phyloP scores from a whole-genome alignment of 345 rosid genomes.

The Citrus sinensis region DVS_A1.0 CM039168.1:25126001-25126500 shows the following conservation, averaged over 20 bases:
- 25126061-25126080: conserved; percentile 69
- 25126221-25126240: neutral
- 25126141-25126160: conserved; percentile 64
- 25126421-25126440: too few relatives aligned
- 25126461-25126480: too few relatives aligned
- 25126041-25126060: conserved; percentile 36
- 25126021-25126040: neutral
- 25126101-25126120: conserved; percentile 35
- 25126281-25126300: neutral
- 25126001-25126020: conserved; percentile 10
- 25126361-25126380: too few relatives aligned
- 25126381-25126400: too few relatives aligned
- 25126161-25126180: conserved; percentile 50
- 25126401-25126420: too few relatives aligned
- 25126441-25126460: too few relatives aligned
- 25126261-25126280: too few relatives aligned
- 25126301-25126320: neutral
- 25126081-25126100: conserved; percentile 41
- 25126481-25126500: conserved; percentile 27
- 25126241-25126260: too few relatives aligned
- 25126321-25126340: neutral
- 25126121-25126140: conserved; percentile 48
- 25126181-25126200: conserved; percentile 1
- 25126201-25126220: neutral
- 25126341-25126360: too few relatives aligned